These are phyloP conservation scores for Nicotiana obtusifolia DNA, from an alignment of 257 asterid genomes.

Conservation along the genomic window DNA sequence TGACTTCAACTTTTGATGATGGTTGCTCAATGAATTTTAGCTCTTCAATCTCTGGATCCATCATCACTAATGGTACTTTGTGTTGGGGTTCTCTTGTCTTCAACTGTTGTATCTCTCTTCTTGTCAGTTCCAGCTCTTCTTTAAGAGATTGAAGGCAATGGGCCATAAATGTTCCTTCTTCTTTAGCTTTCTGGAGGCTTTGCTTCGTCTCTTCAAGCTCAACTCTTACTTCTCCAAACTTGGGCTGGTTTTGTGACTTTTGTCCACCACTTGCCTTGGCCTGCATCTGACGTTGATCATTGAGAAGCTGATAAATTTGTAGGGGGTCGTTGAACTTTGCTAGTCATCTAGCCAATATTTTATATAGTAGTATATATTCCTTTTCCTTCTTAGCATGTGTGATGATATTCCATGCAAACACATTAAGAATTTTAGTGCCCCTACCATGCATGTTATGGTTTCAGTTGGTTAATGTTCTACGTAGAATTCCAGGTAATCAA, in stretches of 20 bases:
- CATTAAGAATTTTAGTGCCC: no score
- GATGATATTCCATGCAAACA: no score
- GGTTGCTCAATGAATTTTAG: constrained; percentile 50
- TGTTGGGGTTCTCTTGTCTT: constrained; percentile 27
- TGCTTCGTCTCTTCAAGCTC: constrained; percentile 58
- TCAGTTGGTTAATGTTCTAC: no score
- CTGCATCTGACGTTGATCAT: constrained; percentile 29
- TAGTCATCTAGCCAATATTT: no score
- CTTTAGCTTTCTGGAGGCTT: constrained; percentile 44
- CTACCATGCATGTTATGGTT: no score
- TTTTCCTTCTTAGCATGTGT: no score
- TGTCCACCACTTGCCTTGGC: constrained; percentile 18
- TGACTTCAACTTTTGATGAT: constrained; percentile 6
- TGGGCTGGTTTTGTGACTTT: constrained; percentile 13
- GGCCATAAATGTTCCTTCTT: constrained; percentile 54
- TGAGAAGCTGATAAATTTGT: background rate
- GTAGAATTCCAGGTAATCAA: no score
- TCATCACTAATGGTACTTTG: background rate
- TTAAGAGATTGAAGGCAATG: constrained; percentile 42
- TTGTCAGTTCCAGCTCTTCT: constrained; percentile 63
- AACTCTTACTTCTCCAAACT: constrained; percentile 18
- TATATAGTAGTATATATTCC: no score
- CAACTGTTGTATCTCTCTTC: constrained; percentile 51
- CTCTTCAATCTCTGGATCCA: constrained; percentile 53
- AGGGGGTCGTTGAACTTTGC: no score